Evolutionary conservation across 805 yeast genomes (phyloP).

Genomic region (Metschnikowia rubicola): DNA sequence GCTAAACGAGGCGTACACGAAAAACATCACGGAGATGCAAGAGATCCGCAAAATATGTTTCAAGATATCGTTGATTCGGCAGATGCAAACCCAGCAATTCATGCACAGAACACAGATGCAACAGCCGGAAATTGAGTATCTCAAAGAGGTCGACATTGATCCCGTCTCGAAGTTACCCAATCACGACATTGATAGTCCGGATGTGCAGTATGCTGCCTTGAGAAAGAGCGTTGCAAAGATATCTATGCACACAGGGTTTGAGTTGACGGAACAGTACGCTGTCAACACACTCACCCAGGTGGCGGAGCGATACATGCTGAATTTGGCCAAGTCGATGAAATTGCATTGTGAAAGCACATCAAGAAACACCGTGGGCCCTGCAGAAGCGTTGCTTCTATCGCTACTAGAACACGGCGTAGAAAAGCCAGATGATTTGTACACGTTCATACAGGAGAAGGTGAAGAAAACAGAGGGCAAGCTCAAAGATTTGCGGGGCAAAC

Average conservation of each 20-base stretch:
- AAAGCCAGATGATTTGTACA: conserved; percentile 70
- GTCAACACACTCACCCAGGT: conserved; percentile 75
- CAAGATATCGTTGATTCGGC: conserved; percentile 81
- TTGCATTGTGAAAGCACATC: conserved; percentile 65
- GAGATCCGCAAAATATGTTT: conserved; percentile 84
- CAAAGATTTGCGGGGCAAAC: conserved; percentile 60
- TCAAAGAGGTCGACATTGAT: conserved; percentile 75
- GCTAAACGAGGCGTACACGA: conserved; percentile 53
- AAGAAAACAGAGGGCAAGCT: conserved; percentile 66
- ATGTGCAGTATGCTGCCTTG: conserved; percentile 62
- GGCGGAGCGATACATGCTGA: conserved; percentile 76
- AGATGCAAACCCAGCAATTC: conserved; percentile 82
- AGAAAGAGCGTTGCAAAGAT: conserved; percentile 70
- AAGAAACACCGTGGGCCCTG: conserved; percentile 34
- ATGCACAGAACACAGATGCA: conserved; percentile 70
- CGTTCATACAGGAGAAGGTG: conserved; percentile 70
- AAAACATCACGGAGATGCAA: conserved; percentile 77
- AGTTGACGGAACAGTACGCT: conserved; percentile 74
- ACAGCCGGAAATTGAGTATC: conserved; percentile 60
- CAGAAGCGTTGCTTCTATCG: conserved; percentile 55
- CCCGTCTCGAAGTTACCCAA: conserved; percentile 70
- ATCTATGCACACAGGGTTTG: conserved; percentile 91
- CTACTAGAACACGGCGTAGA: conserved; percentile 83
- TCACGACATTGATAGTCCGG: conserved; percentile 59
- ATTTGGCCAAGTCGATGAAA: conserved; percentile 67